phyloP scores from a whole-genome alignment of 179 eudicot species.

The Silene vulgaris region DNA sequence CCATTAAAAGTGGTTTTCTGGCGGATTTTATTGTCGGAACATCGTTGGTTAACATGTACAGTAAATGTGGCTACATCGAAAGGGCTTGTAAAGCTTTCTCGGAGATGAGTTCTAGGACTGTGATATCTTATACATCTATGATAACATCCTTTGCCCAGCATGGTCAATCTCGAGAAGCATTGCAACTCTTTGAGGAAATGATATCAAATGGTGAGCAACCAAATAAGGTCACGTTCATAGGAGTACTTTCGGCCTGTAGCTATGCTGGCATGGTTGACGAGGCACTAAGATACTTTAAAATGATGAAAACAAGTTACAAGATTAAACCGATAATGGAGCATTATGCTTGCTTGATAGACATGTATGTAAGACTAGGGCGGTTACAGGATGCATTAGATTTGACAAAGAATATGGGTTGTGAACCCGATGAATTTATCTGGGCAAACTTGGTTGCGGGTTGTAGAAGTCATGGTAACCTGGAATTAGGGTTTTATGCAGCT shows the following conservation, averaged over 20 bases:
- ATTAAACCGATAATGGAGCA: constrained; percentile 66
- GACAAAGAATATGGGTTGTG: constrained; percentile 45
- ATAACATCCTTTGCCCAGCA: constrained; percentile 67
- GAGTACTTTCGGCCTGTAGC: constrained; percentile 73
- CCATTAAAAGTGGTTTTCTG: constrained; percentile 55
- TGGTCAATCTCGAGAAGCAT: constrained; percentile 53
- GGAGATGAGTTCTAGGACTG: constrained; percentile 50
- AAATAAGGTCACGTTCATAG: constrained; percentile 64
- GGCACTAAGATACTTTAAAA: constrained; percentile 49
- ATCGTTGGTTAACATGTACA: constrained; percentile 64
- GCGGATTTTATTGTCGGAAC: constrained; percentile 64
- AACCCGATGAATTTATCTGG: constrained; percentile 65
- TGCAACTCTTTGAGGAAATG: constrained; percentile 65
- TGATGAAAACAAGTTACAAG: constrained; percentile 58
- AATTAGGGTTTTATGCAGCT: constrained; percentile 56
- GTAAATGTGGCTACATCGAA: constrained; percentile 61
- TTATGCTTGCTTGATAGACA: constrained; percentile 54
- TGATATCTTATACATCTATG: constrained; percentile 72
- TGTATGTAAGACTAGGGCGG: constrained; percentile 65
- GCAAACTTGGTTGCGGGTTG: constrained; percentile 60
- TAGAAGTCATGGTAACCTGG: constrained; percentile 57
- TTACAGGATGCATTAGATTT: constrained; percentile 62
- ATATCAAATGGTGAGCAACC: constrained; percentile 56
- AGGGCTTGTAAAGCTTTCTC: constrained; percentile 53
- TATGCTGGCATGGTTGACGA: constrained; percentile 59